Conservation (phyloP, 306 rosid species). For the Trifolium dubium region DNA sequence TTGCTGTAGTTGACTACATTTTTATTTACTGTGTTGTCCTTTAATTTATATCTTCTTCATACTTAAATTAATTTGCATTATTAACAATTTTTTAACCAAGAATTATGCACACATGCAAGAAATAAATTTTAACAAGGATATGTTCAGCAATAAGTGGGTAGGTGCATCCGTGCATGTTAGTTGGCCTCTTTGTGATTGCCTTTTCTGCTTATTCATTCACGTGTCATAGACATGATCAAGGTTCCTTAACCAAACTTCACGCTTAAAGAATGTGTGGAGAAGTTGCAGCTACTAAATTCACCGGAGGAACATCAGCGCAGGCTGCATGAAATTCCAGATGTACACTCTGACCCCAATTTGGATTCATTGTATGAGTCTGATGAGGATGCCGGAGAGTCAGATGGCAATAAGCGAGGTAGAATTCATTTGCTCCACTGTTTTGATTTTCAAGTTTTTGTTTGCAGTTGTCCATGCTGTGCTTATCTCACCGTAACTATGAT, state of each 20-base stretch:
- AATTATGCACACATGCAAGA: constrained; percentile 1
- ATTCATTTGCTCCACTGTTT: constrained; percentile 37
- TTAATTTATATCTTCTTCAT: constrained; percentile 25
- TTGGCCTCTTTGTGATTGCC: constrained; percentile 25
- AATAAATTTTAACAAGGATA: constrained; percentile 33
- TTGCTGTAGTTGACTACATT: constrained; percentile 19
- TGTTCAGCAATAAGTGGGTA: constrained; percentile 31
- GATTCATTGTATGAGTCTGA: constrained; percentile 73
- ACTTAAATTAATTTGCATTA: constrained; percentile 29
- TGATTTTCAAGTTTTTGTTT: constrained; percentile 39
- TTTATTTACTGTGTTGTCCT: neutral
- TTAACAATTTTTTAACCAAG: constrained; percentile 29
- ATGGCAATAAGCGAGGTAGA: constrained; percentile 69
- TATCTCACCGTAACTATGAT: constrained; percentile 46
- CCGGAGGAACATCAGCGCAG: constrained; percentile 75
- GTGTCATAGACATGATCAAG: constrained; percentile 33
- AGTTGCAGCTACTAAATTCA: constrained; percentile 71
- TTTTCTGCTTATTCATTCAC: constrained; percentile 33
- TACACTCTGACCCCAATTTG: constrained; percentile 77
- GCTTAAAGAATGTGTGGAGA: constrained; percentile 72
- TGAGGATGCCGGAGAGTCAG: constrained; percentile 58
- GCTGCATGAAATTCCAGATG: constrained; percentile 65
- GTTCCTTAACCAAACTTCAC: constrained; percentile 82
- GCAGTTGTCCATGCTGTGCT: constrained; percentile 35
- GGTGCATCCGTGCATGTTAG: constrained; percentile 27